These are phyloP conservation scores for Clitoria ternatea DNA, from an alignment of 306 rosid species.

Conservation along the genomic window DNA sequence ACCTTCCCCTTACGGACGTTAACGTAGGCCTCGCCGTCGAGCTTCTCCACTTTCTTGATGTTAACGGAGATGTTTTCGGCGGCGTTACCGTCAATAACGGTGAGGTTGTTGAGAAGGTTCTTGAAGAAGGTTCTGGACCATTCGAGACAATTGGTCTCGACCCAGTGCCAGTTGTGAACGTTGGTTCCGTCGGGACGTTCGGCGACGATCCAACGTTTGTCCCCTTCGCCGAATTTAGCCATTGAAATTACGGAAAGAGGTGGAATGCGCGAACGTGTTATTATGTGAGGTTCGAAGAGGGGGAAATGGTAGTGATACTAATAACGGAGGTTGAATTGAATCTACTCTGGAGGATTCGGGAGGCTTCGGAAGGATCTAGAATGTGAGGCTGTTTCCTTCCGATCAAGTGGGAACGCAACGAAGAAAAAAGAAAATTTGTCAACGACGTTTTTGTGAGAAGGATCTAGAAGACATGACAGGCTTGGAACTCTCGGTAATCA, in stretches of 20 bases:
- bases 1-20: conserved; percentile 88
- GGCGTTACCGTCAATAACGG: conserved; percentile 44
- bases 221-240: conserved; percentile 95
- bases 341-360: neutral
- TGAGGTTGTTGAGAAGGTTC: conserved; percentile 50
- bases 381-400: neutral
- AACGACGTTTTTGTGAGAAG: neutral
- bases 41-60: conserved; percentile 39
- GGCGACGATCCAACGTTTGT: conserved; percentile 96
- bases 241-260: conserved; percentile 27
- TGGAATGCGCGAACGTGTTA: neutral
- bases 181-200: conserved; percentile 90
- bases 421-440: neutral
- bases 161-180: conserved; percentile 99
- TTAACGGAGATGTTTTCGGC: conserved; percentile 37
- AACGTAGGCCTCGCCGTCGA: conserved; percentile 91
- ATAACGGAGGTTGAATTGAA: neutral
- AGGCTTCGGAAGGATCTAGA: neutral
- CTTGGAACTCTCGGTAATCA: neutral
- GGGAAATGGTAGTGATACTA: neutral
- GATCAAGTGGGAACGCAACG: neutral
- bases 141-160: conserved; percentile 80
- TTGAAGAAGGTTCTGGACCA: conserved; percentile 70
- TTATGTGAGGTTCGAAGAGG: neutral
- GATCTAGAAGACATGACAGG: neutral